Evolutionary conservation across 1,139 yeast species (phyloP).

Genomic region (Wickerhamomyces sp.): DNA sequence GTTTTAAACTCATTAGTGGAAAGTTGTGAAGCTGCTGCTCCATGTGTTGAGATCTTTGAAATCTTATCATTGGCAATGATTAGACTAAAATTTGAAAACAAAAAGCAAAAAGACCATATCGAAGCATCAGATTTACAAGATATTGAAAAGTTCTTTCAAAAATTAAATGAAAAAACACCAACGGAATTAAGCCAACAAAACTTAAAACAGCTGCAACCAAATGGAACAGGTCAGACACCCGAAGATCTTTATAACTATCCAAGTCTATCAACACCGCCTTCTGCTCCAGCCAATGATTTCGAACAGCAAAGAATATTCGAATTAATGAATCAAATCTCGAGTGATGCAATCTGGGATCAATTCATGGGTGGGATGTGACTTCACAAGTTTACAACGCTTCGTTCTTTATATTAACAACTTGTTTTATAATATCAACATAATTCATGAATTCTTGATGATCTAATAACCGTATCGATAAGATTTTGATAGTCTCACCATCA

Average conservation of each 20-base stretch:
- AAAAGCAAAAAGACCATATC: neutral
- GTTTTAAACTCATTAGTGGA: constrained; percentile 61
- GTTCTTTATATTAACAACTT: constrained; percentile 7
- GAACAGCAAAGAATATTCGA: constrained; percentile 24
- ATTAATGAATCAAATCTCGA: constrained; percentile 23
- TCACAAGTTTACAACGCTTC: constrained; percentile 6
- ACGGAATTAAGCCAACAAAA: constrained; percentile 5
- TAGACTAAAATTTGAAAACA: constrained; percentile 49
- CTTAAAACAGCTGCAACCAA: neutral
- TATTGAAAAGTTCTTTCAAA: constrained; percentile 22
- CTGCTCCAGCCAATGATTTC: constrained; percentile 10
- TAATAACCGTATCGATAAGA: constrained; percentile 11
- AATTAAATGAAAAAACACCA: constrained; percentile 19
- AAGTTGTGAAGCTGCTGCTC: constrained; percentile 73
- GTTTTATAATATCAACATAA: constrained; percentile 4
- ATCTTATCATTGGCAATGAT: constrained; percentile 69
- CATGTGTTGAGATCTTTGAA: constrained; percentile 69
- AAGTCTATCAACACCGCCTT: constrained; percentile 16
- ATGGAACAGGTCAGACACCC: constrained; percentile 1
- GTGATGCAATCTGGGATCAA: constrained; percentile 23
- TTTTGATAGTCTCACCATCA: constrained; percentile 10
- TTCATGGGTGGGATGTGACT: constrained; percentile 15
- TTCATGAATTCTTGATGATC: constrained; percentile 3
- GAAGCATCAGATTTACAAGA: constrained; percentile 17
- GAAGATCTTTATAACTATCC: constrained; percentile 8